These are phyloP conservation scores for Phialemoniopsis sp. DNA, from an alignment of 2,329 filamentous ascomycete species.

Conservation along the genomic window DNA sequence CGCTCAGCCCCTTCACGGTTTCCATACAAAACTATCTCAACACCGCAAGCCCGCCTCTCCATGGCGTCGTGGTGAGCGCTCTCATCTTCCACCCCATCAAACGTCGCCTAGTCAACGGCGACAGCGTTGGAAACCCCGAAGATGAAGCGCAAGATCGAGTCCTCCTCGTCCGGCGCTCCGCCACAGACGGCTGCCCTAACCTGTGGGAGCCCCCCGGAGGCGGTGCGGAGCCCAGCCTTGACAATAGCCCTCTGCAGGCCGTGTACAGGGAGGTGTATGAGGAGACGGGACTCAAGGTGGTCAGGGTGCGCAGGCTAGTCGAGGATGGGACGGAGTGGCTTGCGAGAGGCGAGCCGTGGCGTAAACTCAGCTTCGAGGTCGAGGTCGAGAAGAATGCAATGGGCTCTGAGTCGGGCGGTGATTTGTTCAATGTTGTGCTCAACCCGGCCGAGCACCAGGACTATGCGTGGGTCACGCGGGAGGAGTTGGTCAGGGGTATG, in stretches of 20 bases:
- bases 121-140: conserved; percentile 32
- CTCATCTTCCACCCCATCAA: too few relatives aligned
- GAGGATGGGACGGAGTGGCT: conserved; percentile 14
- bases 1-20: too few relatives aligned
- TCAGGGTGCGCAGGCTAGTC: conserved; percentile 20
- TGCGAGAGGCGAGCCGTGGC: not conserved
- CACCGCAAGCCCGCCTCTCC: too few relatives aligned
- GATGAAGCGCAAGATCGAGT: conserved; percentile 18
- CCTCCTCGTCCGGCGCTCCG: conserved; percentile 41
- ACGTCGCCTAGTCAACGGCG: conserved; percentile 11
- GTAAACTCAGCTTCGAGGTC: conserved; percentile 28
- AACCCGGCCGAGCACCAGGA: conserved; percentile 36
- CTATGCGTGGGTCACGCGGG: conserved; percentile 32
- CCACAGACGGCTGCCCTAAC: conserved; percentile 37
- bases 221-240: conserved; percentile 31
- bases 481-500: conserved; percentile 22
- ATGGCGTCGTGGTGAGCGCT: too few relatives aligned
- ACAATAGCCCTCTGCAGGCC: conserved; percentile 34
- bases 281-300: conserved; percentile 34
- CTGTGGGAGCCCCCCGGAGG: conserved; percentile 47
- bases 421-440: conserved; percentile 18
- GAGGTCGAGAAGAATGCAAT: conserved; percentile 17
- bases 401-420: not conserved
- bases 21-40: too few relatives aligned
- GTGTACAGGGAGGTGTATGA: conserved; percentile 44